Base-by-base conservation (phyloP, 192 early-diverging fungal species). In the Spizellomyces punctatus region DNA sequence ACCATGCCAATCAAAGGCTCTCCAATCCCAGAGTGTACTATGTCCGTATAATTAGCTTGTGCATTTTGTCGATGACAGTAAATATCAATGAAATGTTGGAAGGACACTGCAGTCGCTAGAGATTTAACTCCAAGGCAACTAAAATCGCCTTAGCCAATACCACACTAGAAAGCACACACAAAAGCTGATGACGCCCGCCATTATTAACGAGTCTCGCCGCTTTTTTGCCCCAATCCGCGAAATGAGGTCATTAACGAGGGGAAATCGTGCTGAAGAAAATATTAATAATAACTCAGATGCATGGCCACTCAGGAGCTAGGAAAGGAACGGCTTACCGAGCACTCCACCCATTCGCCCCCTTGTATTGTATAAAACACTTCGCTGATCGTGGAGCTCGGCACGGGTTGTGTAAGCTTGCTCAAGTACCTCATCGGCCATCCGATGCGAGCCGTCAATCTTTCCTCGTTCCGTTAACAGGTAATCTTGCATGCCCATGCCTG, bases 321-420 rank as follows among this genome's bases (percentile, higher is more conserved):
- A 22, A 5, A 56, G n/a, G 7, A 56, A 19, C 3, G 54, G 56
- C 78, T 58, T 83, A 87, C 89, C 79, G 58, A 87, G 72, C 12
- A 90, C 75, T 14, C 82, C 82, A 14, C 66, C 69, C 54, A 94
- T 78, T 55, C 90, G 69, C 17, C 77, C 75, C 63, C 84, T 82
- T 16, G 88, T 78, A 19, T 82, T 83, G 58, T 74, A 78, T 22
- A 94, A 64, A 41, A 80, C 84, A 2, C 73, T 61, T 17, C 90
- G 78, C 72, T 94, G 91, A 42, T 85, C 70, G 42, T 83, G 82
- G 50, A 94, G 72, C 47, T 85, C 89, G 44, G 86, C 88, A 17
- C 89, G 79, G 14, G 90, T 86, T 55, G 78, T 83, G 76, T 88
- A 91, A 36, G 92, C 92, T 72, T 91, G 91, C 89, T 94, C 89